A percentile compares a stretch with the other conserved stretches of the same genome.
Conservation (phyloP, 257 asterid species). For the Solanum ahanhuiri region DNA sequence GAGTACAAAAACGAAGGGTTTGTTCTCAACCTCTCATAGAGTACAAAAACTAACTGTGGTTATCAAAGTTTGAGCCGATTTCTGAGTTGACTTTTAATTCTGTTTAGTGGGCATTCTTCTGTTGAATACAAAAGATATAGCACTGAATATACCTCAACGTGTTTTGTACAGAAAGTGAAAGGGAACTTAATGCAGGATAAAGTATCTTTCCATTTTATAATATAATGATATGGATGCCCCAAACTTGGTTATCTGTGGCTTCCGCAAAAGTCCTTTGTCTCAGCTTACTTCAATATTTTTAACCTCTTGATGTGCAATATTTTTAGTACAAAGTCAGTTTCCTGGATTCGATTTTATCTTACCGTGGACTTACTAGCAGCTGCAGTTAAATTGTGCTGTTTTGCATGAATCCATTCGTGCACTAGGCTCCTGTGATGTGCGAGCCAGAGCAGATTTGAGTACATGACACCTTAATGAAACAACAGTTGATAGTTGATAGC, state of each 20-base stretch:
- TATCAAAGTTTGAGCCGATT: not conserved
- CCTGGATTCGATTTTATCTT: not conserved
- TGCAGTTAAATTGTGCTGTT: not conserved
- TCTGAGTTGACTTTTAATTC: not conserved
- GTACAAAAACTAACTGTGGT: not conserved
- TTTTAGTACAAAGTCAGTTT: not conserved
- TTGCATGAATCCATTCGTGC: not conserved
- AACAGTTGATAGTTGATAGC: not conserved
- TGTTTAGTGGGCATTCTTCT: not conserved
- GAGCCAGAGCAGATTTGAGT: not conserved
- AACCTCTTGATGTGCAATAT: not conserved
- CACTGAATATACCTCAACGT: not conserved
- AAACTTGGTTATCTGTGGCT: not conserved
- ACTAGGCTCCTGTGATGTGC: not conserved
- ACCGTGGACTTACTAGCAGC: not conserved
- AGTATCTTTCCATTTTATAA: not conserved
- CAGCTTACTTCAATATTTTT: not conserved
- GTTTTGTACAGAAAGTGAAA: not conserved
- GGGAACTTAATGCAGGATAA: not conserved
- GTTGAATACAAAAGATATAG: constrained; percentile 1
- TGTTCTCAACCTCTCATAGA: not conserved
- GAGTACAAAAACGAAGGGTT: not conserved
- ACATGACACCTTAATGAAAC: not conserved
- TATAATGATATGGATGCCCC: not conserved
- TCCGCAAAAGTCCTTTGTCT: not conserved